Conservation (phyloP, 345 rosid species). For the Raphanus raphanistrum region DNA sequence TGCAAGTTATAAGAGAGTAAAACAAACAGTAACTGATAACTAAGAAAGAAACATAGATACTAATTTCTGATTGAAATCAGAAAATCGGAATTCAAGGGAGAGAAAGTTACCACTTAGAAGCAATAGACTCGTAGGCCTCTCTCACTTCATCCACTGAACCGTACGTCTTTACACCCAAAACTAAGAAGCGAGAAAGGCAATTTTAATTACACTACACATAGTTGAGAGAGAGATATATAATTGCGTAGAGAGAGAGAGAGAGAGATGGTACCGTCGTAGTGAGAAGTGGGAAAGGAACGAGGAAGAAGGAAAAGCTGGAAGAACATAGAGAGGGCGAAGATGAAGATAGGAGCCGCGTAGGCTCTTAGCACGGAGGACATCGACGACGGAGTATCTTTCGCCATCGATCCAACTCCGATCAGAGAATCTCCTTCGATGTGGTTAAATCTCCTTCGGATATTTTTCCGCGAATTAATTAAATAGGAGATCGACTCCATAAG, state of each 20-base stretch:
- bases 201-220: neutral
- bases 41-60: neutral
- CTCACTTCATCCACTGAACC: slow-evolving; percentile 62
- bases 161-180: slow-evolving; percentile 57
- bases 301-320: slow-evolving; percentile 84
- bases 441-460: neutral
- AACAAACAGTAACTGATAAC: neutral
- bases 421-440: slow-evolving; percentile 1
- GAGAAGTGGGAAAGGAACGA: slow-evolving; percentile 69
- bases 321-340: slow-evolving; percentile 58
- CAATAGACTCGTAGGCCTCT: slow-evolving; percentile 63
- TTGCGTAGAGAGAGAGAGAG: neutral
- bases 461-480: slow-evolving; percentile 1
- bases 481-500: slow-evolving; percentile 5
- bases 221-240: neutral
- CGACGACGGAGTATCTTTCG: slow-evolving; percentile 32
- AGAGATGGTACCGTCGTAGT: slow-evolving; percentile 66
- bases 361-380: slow-evolving; percentile 47
- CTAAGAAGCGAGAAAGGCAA: slow-evolving; percentile 39
- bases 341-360: slow-evolving; percentile 60
- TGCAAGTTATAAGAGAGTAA: neutral
- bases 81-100: neutral
- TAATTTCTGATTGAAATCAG: slow-evolving; percentile 1
- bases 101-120: slow-evolving; percentile 56
- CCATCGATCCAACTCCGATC: slow-evolving; percentile 42